These are phyloP conservation scores for Colletotrichum lindemuthianum DNA, from an alignment of 2,329 filamentous ascomycete genomes.

Conservation along the genomic window DNA sequence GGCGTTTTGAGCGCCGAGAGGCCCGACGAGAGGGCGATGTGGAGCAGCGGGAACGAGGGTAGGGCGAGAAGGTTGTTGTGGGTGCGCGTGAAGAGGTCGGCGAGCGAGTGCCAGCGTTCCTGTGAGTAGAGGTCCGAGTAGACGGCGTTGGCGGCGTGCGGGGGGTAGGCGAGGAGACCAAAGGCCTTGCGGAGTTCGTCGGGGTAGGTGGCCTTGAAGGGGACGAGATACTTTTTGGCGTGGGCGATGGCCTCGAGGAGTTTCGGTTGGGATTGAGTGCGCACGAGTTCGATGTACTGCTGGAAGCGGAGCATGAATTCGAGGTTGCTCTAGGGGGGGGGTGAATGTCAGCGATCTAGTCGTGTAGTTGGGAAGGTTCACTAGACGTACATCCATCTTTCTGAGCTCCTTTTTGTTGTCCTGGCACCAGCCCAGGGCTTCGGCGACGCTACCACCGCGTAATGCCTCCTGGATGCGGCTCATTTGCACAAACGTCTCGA, in stretches of 20 bases:
- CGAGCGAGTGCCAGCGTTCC: conserved; percentile 79
- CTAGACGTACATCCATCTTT: conserved; percentile 76
- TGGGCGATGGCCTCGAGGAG: conserved; percentile 82
- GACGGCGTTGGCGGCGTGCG: conserved; percentile 58
- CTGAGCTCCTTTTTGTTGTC: conserved; percentile 94
- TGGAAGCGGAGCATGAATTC: conserved; percentile 95
- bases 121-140: conserved; percentile 74
- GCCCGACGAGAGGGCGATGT: conserved; percentile 90
- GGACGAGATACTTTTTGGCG: conserved; percentile 82
- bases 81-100: conserved; percentile 82
- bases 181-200: conserved; percentile 77
- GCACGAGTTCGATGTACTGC: conserved; percentile 92
- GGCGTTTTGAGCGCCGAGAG: conserved; percentile 96
- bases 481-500: conserved; percentile 87
- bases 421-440: conserved; percentile 88
- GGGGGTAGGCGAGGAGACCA: conserved; percentile 80
- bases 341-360: conserved; percentile 19
- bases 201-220: conserved; percentile 75
- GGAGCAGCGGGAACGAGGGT: conserved; percentile 83
- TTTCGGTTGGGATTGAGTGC: conserved; percentile 71
- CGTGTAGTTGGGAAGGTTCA: background rate
- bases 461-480: conserved; percentile 81
- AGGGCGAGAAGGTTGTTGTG: conserved; percentile 88
- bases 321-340: conserved; percentile 71
- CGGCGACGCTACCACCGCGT: conserved; percentile 73